Evolutionary conservation across 2,329 filamentous ascomycete genomes (phyloP).

Genomic region (Alternaria metachromatica): DNA sequence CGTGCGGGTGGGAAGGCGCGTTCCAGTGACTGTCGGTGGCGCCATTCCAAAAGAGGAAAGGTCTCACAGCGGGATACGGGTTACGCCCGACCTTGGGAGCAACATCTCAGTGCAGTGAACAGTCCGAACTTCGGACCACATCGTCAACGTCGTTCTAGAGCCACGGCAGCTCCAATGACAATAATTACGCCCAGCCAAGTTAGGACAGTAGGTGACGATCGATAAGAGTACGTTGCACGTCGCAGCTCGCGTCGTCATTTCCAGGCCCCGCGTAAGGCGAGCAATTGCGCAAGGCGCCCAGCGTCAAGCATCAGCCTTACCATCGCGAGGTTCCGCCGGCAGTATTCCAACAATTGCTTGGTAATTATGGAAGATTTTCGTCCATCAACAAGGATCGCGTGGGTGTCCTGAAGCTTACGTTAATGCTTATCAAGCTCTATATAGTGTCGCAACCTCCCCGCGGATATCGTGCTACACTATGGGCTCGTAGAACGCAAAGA

Average conservation of each 20-base stretch:
- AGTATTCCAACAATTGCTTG: neutral
- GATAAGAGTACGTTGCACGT: neutral
- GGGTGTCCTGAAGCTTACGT: neutral
- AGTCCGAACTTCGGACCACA: neutral
- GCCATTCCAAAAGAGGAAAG: neutral
- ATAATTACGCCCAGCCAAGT: too few relatives aligned
- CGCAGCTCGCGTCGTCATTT: neutral
- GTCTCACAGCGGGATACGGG: neutral
- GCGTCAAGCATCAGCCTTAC: neutral
- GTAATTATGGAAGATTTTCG: neutral
- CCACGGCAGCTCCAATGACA: neutral
- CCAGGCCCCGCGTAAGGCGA: neutral
- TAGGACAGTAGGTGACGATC: neutral
- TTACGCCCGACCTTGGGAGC: neutral
- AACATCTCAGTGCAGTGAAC: neutral
- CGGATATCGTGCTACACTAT: too few relatives aligned
- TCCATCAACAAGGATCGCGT: neutral
- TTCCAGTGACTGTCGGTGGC: neutral
- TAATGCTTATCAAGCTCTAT: neutral
- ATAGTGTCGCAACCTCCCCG: neutral
- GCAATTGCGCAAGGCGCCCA: neutral
- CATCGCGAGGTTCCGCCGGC: neutral
- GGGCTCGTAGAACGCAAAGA: neutral
- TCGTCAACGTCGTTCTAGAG: neutral
- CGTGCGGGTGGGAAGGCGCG: neutral